Evolutionary conservation across 192 early-diverging fungal genomes (phyloP), one percentile per base, ranked within the genome.

Genomic region (Dimargaris verticillata): DNA sequence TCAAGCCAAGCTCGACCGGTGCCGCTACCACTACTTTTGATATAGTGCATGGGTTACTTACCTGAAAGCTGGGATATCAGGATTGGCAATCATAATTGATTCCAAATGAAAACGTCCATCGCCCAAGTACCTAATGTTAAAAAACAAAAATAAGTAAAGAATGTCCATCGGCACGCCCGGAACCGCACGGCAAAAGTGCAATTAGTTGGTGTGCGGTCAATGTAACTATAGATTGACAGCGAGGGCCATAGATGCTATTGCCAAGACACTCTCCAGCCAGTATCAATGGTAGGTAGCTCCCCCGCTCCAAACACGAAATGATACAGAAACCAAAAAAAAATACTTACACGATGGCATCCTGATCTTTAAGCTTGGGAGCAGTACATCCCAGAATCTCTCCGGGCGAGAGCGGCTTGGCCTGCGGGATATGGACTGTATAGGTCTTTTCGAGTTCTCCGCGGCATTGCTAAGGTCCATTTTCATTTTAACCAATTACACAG

Each of bases 51-150:
- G 24, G 61, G 61, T 11, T 0, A 63, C 44, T 42, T 43, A 53
- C 46, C 26, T 42, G 70, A 87, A 97, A 14, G 92, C 88, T 22
- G 88, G 83, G 51, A 99, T 64, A 0, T 77, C 70, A 0, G 94
- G 94, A 65, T 99, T 99, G 60, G 89, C 86, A 52, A 99, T 96
- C 96, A 99, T 96, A 61, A 97, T 93, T 22, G 93, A 88, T 71
- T 99, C 96, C 28, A 99, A 75, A 75, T 99, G 96, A 70, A 99
- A 99, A 44, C 94, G 76, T 3, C 96, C 96, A 63, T 99, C 96
- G 33, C 93, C 96, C 52, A 91, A 70, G 68, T 78, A 84, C 44
- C 72, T 77, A 48, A 38, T 38, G 33, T 38, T 38, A 7, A 38
- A 38, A 38, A 38, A 38, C 7, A 7, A 38, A 38, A 38, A 38